Percentiles rank a stretch among this genome's conserved stretches.
Conservation (phyloP, 106 monocot genomes). For the Narthecium ossifragum region DNA sequence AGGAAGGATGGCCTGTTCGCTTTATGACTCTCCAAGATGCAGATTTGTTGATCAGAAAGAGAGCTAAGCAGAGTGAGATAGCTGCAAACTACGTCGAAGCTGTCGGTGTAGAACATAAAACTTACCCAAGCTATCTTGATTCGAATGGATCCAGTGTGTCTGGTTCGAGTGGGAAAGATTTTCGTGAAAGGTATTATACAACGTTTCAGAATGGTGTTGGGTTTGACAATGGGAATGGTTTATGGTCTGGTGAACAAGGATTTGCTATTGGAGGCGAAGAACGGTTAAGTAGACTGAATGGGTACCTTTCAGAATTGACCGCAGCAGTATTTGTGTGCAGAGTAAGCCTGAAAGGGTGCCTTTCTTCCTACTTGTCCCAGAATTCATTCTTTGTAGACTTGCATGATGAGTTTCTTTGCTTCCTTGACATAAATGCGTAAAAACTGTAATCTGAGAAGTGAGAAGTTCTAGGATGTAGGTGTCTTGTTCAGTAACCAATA, state of each 20-base stretch:
- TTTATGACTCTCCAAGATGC: conserved; percentile 90
- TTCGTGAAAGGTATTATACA: conserved; percentile 16
- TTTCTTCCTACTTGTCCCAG: not conserved
- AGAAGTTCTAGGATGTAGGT: too few relatives aligned
- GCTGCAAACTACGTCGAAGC: conserved; percentile 86
- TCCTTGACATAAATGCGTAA: too few relatives aligned
- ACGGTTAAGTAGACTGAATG: conserved; percentile 59
- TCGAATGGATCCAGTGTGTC: conserved; percentile 12
- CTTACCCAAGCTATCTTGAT: conserved; percentile 15
- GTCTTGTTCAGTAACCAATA: too few relatives aligned
- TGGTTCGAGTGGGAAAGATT: conserved; percentile 13
- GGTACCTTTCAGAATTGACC: conserved; percentile 85
- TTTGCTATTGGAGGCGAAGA: conserved; percentile 90
- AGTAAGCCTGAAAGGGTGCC: conserved; percentile 32
- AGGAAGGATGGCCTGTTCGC: conserved; percentile 46
- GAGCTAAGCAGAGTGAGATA: conserved; percentile 71
- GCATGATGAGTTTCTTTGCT: too few relatives aligned
- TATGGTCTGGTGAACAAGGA: conserved; percentile 58
- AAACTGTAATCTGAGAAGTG: too few relatives aligned
- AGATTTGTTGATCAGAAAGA: conserved; percentile 68
- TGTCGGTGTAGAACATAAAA: conserved; percentile 48
- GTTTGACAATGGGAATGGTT: conserved; percentile 80
- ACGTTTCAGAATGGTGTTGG: conserved; percentile 89
- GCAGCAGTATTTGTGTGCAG: conserved; percentile 86
- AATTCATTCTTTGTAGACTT: not conserved